A percentile compares a stretch with the other conserved stretches of the same genome.
Conservation (phyloP, 306 rosid genomes). For the Nissolia schottii region DNA sequence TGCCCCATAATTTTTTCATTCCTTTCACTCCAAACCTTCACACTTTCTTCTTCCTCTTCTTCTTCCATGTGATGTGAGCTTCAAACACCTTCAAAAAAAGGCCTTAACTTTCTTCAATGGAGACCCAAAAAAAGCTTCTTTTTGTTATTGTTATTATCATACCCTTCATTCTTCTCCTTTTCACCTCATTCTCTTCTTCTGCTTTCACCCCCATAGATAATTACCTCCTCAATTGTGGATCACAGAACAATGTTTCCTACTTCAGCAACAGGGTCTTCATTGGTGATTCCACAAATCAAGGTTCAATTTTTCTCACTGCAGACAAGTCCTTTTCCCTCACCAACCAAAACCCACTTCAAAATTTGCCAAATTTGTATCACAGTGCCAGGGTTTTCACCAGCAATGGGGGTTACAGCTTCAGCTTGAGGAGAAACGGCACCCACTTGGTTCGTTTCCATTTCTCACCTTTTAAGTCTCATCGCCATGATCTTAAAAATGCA, state of each 20-base stretch:
- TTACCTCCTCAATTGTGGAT: slow-evolving; percentile 80
- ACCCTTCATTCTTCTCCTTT: slow-evolving; percentile 29
- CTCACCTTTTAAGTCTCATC: slow-evolving; percentile 56
- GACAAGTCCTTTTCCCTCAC: slow-evolving; percentile 47
- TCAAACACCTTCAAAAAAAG: not conserved
- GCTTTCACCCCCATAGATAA: slow-evolving; percentile 62
- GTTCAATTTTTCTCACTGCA: slow-evolving; percentile 39
- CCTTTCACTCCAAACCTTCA: not conserved
- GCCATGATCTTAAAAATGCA: slow-evolving; percentile 42
- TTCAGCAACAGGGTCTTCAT: slow-evolving; percentile 49
- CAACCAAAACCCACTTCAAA: slow-evolving; percentile 51
- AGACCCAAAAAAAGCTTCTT: slow-evolving; percentile 10
- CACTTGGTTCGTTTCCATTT: slow-evolving; percentile 81
- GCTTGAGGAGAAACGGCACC: slow-evolving; percentile 51
- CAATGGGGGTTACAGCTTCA: slow-evolving; percentile 52
- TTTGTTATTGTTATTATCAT: not conserved
- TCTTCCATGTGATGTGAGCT: slow-evolving; percentile 13
- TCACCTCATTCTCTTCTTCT: slow-evolving; percentile 29
- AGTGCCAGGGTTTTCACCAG: slow-evolving; percentile 72
- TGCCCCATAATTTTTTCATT: not conserved
- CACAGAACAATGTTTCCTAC: slow-evolving; percentile 44
- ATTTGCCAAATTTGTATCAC: slow-evolving; percentile 43
- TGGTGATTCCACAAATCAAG: slow-evolving; percentile 45
- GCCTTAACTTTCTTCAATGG: slow-evolving; percentile 40
- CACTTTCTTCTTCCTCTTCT: not conserved